A percentile compares a stretch with the other conserved stretches of the same genome.
Conservation (phyloP, 768 basidiomycete species). For the Chalciporus chontae region DNA sequence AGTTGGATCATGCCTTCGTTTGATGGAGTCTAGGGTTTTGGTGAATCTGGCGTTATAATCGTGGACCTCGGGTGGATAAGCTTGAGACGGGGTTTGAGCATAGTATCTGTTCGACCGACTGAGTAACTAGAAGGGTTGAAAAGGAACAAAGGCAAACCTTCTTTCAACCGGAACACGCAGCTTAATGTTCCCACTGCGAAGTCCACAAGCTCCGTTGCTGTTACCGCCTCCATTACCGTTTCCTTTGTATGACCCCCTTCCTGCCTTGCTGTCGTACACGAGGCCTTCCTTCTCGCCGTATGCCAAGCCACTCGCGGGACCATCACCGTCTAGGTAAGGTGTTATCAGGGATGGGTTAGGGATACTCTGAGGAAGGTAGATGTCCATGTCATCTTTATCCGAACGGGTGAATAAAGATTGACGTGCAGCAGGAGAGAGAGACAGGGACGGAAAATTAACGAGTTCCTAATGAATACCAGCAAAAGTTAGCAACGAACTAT, state of each 20-base stretch:
- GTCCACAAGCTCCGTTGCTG: conserved; percentile 26
- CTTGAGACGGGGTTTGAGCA: conserved; percentile 62
- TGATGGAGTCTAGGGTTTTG: conserved; percentile 80
- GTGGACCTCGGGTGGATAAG: conserved; percentile 90
- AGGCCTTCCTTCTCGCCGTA: conserved; percentile 8
- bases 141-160: conserved; percentile 44
- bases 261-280: conserved; percentile 8
- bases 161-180: conserved; percentile 82
- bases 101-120: conserved; percentile 61
- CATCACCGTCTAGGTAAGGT: conserved; percentile 32
- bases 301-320: conserved; percentile 10
- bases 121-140: not conserved
- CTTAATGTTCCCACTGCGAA: conserved; percentile 54
- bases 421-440: conserved; percentile 63
- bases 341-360: conserved; percentile 73
- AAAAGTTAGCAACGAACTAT: conserved; percentile 57
- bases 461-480: conserved; percentile 71
- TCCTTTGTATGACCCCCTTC: conserved; percentile 12
- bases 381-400: conserved; percentile 31
- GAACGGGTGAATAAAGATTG: conserved; percentile 55
- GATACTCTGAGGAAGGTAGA: conserved; percentile 62
- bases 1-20: conserved; percentile 93
- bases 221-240: conserved; percentile 28
- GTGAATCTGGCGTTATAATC: conserved; percentile 95
- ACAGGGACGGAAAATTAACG: conserved; percentile 78